Evolutionary conservation across 345 rosid species (phyloP).

Genomic region (Populus tremula): DNA sequence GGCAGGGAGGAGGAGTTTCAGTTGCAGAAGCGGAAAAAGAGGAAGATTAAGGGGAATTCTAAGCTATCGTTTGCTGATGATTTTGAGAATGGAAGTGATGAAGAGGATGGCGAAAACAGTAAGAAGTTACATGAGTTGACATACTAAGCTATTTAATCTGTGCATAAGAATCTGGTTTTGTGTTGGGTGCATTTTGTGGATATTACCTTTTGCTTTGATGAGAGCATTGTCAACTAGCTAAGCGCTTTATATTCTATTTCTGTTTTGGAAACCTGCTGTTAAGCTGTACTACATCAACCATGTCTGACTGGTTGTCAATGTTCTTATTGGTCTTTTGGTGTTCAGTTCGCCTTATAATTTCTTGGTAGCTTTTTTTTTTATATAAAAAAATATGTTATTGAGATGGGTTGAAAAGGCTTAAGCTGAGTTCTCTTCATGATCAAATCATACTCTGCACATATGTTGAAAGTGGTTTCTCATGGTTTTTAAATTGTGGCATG

Average conservation of each 20-base stretch:
- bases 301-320: background rate
- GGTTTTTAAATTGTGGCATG: background rate
- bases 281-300: background rate
- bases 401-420: background rate
- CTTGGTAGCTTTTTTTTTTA: background rate
- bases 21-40: slow-evolving; percentile 80
- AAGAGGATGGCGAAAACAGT: slow-evolving; percentile 56
- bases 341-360: background rate
- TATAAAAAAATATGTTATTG: background rate
- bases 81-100: slow-evolving; percentile 74
- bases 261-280: background rate
- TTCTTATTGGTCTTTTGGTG: background rate
- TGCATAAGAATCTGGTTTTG: background rate
- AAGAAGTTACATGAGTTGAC: slow-evolving; percentile 14
- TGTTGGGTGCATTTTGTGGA: background rate
- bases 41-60: slow-evolving; percentile 73
- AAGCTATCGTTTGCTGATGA: slow-evolving; percentile 86
- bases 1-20: slow-evolving; percentile 89
- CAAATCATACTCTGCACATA: background rate
- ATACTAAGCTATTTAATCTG: background rate
- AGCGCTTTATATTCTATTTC: background rate
- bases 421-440: background rate
- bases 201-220: background rate
- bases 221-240: background rate
- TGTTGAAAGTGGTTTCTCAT: background rate